Conservation (phyloP, 371 early-diverging fungal genomes). For the Amoeboaphelidium occidentale region DNA sequence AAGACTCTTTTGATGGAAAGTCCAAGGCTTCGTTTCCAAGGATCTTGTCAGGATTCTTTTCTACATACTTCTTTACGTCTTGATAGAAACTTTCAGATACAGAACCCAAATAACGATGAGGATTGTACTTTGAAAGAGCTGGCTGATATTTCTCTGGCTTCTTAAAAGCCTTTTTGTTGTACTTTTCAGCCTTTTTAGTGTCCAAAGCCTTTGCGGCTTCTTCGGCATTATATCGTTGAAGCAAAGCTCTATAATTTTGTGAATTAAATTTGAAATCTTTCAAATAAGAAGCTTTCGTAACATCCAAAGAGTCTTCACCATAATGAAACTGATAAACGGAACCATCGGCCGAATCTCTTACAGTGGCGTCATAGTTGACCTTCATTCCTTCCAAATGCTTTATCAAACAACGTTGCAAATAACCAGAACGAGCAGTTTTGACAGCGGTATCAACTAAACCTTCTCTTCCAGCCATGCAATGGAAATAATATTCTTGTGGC, state of each 20-base stretch:
- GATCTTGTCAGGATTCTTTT: conserved; percentile 33
- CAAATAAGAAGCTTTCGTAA: conserved; percentile 77
- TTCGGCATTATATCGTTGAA: conserved; percentile 48
- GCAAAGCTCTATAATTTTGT: conserved; percentile 58
- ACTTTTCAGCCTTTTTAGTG: conserved; percentile 44
- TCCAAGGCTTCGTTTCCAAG: conserved; percentile 8
- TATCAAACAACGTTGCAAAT: conserved; percentile 97
- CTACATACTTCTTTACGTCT: conserved; percentile 28
- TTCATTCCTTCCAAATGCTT: conserved; percentile 95
- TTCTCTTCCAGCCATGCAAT: conserved; percentile 99
- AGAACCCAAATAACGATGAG: conserved; percentile 60
- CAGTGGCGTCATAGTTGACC: conserved; percentile 93
- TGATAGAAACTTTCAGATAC: conserved; percentile 63
- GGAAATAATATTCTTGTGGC: conserved; percentile 59
- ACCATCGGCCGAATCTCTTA: conserved; percentile 73
- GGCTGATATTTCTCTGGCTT: conserved; percentile 52
- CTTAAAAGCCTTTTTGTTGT: conserved; percentile 39
- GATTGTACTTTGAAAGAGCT: conserved; percentile 47
- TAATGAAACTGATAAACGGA: conserved; percentile 94
- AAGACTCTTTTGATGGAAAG: conserved; percentile 20
- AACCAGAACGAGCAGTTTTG: conserved; percentile 98
- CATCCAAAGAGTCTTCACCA: conserved; percentile 98
- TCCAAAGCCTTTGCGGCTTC: conserved; percentile 26
- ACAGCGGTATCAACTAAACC: conserved; percentile 99
- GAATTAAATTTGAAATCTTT: conserved; percentile 77